Evolutionary conservation across 176 grass and related monocot species (phyloP).

Genomic region (Triticum dicoccoides): DNA sequence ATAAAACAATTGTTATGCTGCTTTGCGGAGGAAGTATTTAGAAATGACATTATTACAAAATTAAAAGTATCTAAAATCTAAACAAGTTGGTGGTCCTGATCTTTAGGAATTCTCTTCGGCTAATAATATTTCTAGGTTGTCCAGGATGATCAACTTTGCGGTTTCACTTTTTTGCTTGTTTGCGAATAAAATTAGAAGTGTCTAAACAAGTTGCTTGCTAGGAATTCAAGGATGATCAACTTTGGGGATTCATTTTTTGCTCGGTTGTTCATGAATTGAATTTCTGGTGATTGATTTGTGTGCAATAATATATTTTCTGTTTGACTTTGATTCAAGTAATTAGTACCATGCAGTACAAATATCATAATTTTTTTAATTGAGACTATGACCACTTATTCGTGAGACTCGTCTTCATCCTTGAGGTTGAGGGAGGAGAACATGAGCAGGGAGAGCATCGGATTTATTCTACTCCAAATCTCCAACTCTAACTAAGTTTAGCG

Average conservation of each 20-base stretch:
- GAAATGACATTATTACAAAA: neutral
- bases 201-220: neutral
- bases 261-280: neutral
- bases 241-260: neutral
- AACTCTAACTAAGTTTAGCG: neutral
- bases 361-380: neutral
- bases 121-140: neutral
- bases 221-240: neutral
- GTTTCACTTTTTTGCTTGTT: neutral
- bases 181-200: neutral
- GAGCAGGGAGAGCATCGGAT: neutral
- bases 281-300: neutral
- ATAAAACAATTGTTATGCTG: neutral
- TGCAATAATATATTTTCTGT: neutral
- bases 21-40: neutral
- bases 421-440: too few species aligned
- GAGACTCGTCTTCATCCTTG: neutral
- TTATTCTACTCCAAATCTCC: neutral
- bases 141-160: neutral
- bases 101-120: neutral
- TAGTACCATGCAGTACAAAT: neutral
- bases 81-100: neutral
- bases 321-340: neutral
- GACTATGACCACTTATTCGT: neutral
- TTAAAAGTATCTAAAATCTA: neutral